Conservation (phyloP, 1,284 basidiomycete genomes). For the Pholiota adiposa region DNA sequence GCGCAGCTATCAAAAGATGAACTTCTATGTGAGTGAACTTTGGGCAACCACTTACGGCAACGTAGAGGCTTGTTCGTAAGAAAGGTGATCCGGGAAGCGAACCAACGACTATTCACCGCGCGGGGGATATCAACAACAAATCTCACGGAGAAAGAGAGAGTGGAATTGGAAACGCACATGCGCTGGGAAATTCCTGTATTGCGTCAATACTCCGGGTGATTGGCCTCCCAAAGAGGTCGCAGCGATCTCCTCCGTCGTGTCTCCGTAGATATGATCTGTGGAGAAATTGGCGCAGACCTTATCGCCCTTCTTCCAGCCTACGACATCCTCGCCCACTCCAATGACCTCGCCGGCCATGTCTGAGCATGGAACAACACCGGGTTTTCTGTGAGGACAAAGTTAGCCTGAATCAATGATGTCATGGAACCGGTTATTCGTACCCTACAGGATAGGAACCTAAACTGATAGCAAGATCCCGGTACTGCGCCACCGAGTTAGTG, state of each 20-base stretch:
- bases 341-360: conserved; percentile 68
- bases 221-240: conserved; percentile 48
- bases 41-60: conserved; percentile 27
- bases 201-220: conserved; percentile 57
- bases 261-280: conserved; percentile 45
- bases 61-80: conserved; percentile 53
- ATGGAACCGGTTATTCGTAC: conserved; percentile 12
- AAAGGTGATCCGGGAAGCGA: conserved; percentile 47
- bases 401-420: background rate
- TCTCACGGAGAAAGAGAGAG: background rate
- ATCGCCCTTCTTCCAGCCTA: conserved; percentile 55
- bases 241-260: conserved; percentile 35
- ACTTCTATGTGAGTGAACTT: background rate
- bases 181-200: conserved; percentile 53
- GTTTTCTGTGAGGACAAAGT: conserved; percentile 2
- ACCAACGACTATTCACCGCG: conserved; percentile 44
- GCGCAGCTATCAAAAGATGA: conserved; percentile 20
- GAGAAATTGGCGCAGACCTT: conserved; percentile 55
- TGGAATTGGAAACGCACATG: conserved; percentile 41
- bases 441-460: conserved; percentile 22
- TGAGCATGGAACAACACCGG: conserved; percentile 56
- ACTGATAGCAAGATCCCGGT: conserved; percentile 26
- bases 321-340: conserved; percentile 55
- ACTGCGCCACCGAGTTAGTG: conserved; percentile 13
- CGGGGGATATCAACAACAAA: background rate